These are phyloP conservation scores for Fusarium drepaniforme DNA, from an alignment of 2,329 filamentous ascomycete species.

Conservation along the genomic window DNA sequence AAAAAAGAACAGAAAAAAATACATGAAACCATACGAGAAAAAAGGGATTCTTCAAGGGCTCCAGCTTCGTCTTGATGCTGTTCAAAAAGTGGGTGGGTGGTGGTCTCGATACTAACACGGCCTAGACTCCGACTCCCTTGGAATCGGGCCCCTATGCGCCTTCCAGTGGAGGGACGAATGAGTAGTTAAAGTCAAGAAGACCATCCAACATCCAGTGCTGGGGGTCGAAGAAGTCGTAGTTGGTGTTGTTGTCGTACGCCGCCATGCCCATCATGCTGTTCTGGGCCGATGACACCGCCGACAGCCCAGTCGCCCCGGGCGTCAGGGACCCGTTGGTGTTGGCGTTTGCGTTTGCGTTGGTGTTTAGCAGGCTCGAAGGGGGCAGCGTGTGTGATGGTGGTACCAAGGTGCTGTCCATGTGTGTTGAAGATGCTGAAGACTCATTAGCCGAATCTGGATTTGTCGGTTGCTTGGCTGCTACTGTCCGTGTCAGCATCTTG, in stretches of 20 bases:
- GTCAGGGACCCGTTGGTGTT: conserved; percentile 64
- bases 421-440: conserved; percentile 76
- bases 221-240: conserved; percentile 91
- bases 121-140: not conserved
- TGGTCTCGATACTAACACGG: not conserved
- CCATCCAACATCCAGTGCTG: conserved; percentile 95
- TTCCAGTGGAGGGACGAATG: conserved; percentile 68
- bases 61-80: conserved; percentile 6
- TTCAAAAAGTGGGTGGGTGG: not conserved
- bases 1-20: not conserved
- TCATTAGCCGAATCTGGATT: conserved; percentile 84
- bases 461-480: conserved; percentile 86
- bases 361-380: conserved; percentile 60
- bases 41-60: not conserved
- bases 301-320: conserved; percentile 61
- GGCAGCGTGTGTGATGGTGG: conserved; percentile 54
- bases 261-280: conserved; percentile 65
- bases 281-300: conserved; percentile 52
- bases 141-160: conserved; percentile 54
- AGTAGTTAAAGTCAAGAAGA: conserved; percentile 83
- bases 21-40: conserved; percentile 10
- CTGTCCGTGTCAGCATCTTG: conserved; percentile 37
- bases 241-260: conserved; percentile 75
- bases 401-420: conserved; percentile 71
- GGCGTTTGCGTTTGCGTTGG: conserved; percentile 53